Percentiles rank a stretch among this genome's conserved stretches.
phyloP scores from a whole-genome alignment of 2,329 filamentous ascomycete species.

The Aspergillus luchuensis region DNA sequence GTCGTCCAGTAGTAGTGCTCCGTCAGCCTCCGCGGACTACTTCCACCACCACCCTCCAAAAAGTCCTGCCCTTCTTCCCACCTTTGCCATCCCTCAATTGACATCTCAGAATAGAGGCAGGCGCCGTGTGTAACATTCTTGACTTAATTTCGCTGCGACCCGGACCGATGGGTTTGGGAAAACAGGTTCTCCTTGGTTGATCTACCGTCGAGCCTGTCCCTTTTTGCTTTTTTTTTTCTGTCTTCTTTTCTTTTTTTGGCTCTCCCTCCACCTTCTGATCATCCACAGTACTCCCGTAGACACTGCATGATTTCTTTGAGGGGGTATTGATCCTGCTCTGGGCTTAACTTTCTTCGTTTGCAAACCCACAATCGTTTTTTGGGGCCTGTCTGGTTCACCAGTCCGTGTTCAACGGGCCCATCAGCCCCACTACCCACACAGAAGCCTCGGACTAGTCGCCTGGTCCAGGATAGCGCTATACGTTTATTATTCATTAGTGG shows the following conservation, averaged over 20 bases:
- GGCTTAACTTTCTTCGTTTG: background rate
- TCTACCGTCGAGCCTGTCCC: background rate
- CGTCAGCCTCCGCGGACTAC: background rate
- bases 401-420: slow-evolving; percentile 3
- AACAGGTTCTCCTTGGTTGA: slow-evolving; percentile 7
- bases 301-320: too few species aligned
- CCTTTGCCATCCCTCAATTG: slow-evolving; percentile 1
- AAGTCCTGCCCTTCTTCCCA: background rate
- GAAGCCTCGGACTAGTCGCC: slow-evolving; percentile 6
- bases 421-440: background rate
- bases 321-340: too few species aligned
- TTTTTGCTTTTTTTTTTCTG: background rate
- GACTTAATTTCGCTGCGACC: background rate
- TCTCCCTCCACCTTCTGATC: background rate
- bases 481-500: slow-evolving; percentile 8
- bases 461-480: slow-evolving; percentile 1
- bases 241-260: background rate
- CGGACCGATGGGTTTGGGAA: background rate
- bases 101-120: slow-evolving; percentile 15
- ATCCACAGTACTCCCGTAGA: too few species aligned
- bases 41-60: too few species aligned
- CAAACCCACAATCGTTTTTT: background rate
- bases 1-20: slow-evolving; percentile 1
- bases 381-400: background rate
- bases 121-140: slow-evolving; percentile 13